Evolutionary conservation across 2,329 filamentous ascomycete genomes (phyloP), one percentile per base, ranked within the genome.

Genomic region (Ilyonectria destructans): DNA sequence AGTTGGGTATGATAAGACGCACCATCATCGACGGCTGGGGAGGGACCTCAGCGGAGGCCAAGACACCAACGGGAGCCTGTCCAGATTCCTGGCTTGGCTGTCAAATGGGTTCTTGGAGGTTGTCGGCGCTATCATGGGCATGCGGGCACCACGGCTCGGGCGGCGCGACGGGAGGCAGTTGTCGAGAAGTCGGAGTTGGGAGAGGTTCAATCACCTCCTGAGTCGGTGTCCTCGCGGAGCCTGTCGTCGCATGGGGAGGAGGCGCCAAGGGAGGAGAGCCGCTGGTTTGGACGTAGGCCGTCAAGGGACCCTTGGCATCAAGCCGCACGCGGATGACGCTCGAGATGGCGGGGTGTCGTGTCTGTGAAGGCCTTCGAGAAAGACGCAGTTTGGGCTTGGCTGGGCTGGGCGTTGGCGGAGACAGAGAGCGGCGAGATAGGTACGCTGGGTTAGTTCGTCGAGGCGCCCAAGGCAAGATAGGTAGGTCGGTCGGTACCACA

Each of bases 11-110:
- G 58, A 70, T 69, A 59, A 59, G 69, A 85, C 85, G 78, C 80
- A 86, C 85, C 85, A 86, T 86, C 84, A 86, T 86, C 81, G 81
- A 82, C 79, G 76, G 78, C 77, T 80, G 73, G 75, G 74, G 73
- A 69, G 73, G 73, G 78, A 79, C 82, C 82, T 79, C 78, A 71
- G 71, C 68, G 69, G 79, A 80, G 79, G 80, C 80, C 76, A 77
- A 71, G 76, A 75, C 77, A 75, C 79, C 77, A 73, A 74, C 69
- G 70, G 73, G 71, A 74, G 72, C 75, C 76, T 75, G 67, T 74
- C 54, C 69, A 63, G 71, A 67, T 69, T 74, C 69, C 69, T 68
- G 64, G 59, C 66, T 71, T 72, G 77, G 69, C 70, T 65, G 67
- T 74, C 72, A 70, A 75, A 71, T 69, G 71, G 66, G 71, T 67